Base-by-base conservation (phyloP, 2,329 filamentous ascomycete species). In the Macrophomina pseudophaseolina region DNA sequence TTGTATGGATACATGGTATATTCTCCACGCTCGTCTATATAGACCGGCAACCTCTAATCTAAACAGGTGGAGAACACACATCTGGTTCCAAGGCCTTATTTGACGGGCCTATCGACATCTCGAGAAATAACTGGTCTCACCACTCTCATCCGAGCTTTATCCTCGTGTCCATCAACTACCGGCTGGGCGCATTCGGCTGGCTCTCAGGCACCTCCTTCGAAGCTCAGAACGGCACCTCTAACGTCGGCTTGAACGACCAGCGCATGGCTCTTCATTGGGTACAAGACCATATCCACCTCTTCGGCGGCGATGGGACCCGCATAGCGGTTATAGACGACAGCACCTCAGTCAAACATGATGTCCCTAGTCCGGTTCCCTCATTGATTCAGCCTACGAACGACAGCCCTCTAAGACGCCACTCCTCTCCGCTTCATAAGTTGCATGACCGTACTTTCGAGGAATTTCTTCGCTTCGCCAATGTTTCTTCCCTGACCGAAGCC, bases 211-310 rank as follows among this genome's bases (percentile, higher is more conserved):
- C 80, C 23, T 82, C 74, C 30, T 76, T 83, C 52, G 77, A 80
- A 38, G 5, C 48, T 2, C 70, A 73, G 18, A 75, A 80, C 67
- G 83, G 82, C 4, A 78, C 77, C 3, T 75, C 82, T 2, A 87
- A 87, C 70, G 80, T 79, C 4, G 83, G 78, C 1, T 72, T 85
- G 0, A 75, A 80, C 56, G 84, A 86, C 62, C 84, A 86, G 70
- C 78, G 81, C 11, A 74, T 84, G 18, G 83, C 83, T 40, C 74
- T 87, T 8, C 75, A 85, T 69, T 88, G 85, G 85, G 79, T 87
- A 5, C 79, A 83, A 51, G 71, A 81, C 32, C 76, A 85, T 66
- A 85, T 87, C 65, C 72, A 80, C 53, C 72, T 80, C 1, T 87
- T 87, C 69, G 84, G 85, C 4, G 85, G 85, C 6, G 82, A 87